Evolutionary conservation across 805 yeast species (phyloP), one percentile per base, ranked within the genome.

Genomic region (Cyberlindnera japonica): DNA sequence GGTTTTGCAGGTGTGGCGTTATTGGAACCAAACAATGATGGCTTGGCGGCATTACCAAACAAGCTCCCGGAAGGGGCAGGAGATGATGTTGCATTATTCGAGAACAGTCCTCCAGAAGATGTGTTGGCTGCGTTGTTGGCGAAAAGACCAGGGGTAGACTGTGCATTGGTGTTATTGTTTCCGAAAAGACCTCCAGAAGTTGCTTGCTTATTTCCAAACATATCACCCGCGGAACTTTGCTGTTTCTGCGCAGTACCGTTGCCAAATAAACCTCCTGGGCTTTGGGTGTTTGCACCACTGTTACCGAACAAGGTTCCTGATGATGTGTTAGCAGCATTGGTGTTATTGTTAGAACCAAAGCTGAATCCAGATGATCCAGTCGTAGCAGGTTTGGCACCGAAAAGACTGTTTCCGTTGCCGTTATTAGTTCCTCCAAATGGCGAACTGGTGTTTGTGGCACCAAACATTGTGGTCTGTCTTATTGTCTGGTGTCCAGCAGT

Each of bases 111-210:
- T 23, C 45, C 30, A 11, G 36, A 13, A 14, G 44, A 27, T 6
- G 30, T 27, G 18, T 27, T 9, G 41, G 41, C 42, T 22, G 35
- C 31, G 29, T 56, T 55, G 36, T 61, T 61, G 21, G 47, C 54
- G 42, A 50, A 53, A 1, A 53, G 41, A 3, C 56, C 54, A 27
- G 44, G 47, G 6, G 30, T 14, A 18, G 47, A 15, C 13, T 33
- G 27, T 3, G 33, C 18, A 13, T 21, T 32, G 25, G 25, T 19
- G 16, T 20, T 21, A 24, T 26, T 35, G 37, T 27, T 38, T 4
- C 46, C 46, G 35, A 43, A 43, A 20, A 43, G 43, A 15, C 46
- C 42, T 2, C 39, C 36, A 10, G 44, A 4, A 19, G 42, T 41
- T 10, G 29, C 35, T 13, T n/a, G 32, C 26, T 28, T 38, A 33